Evolutionary conservation across 78 protist species (phyloP).

Genomic region (Speleostelium caveatum): DNA sequence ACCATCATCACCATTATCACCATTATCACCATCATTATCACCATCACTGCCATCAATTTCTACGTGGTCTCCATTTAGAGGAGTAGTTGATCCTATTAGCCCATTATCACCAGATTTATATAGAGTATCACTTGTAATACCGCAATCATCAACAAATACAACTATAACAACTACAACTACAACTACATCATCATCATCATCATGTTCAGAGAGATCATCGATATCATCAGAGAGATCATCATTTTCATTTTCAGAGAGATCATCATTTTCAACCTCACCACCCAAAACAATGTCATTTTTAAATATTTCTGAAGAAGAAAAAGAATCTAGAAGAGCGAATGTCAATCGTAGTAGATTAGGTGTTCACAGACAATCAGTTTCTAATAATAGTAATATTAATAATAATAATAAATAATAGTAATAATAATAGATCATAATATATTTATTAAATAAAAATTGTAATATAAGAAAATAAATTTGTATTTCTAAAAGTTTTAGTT

Average conservation of each 20-base stretch:
- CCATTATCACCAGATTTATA: no score
- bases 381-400: no score
- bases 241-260: background rate
- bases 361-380: no score
- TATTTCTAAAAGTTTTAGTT: no score
- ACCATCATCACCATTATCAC: slow-evolving; percentile 29
- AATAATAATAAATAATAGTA: background rate
- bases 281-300: no score
- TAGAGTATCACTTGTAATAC: slow-evolving; percentile 53
- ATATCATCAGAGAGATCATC: background rate
- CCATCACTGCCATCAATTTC: slow-evolving; percentile 21
- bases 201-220: background rate
- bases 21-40: slow-evolving; percentile 9
- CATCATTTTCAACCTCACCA: background rate
- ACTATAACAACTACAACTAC: background rate
- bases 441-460: background rate
- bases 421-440: background rate
- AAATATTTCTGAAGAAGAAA: no score
- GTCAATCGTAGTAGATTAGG: no score
- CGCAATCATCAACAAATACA: slow-evolving; percentile 2
- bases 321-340: no score
- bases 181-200: background rate
- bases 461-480: background rate
- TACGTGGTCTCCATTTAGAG: slow-evolving; percentile 5
- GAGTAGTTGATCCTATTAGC: slow-evolving; percentile 3